These are phyloP conservation scores for Cytospora piceae DNA, from an alignment of 2,329 filamentous ascomycete genomes.

Conservation along the genomic window DNA sequence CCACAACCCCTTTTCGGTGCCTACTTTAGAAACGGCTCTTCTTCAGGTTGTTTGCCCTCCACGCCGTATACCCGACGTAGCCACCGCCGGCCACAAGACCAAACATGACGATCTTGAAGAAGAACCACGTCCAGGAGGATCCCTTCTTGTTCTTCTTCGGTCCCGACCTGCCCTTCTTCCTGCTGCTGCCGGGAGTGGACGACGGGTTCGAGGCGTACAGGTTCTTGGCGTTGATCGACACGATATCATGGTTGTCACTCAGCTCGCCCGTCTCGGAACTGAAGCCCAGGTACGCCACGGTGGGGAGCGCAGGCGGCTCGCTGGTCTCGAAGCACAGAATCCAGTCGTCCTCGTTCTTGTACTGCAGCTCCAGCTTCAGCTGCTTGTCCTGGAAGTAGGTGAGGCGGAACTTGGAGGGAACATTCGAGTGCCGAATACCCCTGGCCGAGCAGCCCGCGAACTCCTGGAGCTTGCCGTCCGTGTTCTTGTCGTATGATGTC, in stretches of 20 bases:
- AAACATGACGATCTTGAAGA: slow-evolving; percentile 84
- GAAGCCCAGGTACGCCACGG: slow-evolving; percentile 75
- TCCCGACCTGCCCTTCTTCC: slow-evolving; percentile 39
- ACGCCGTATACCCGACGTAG: slow-evolving; percentile 87
- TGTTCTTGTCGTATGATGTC: slow-evolving; percentile 87
- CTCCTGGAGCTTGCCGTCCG: slow-evolving; percentile 92
- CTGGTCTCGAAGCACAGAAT: slow-evolving; percentile 81
- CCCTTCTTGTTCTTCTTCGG: slow-evolving; percentile 48
- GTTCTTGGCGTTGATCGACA: slow-evolving; percentile 84
- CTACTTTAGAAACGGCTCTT: slow-evolving; percentile 57
- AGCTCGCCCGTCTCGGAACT: slow-evolving; percentile 93
- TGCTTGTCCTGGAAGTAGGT: slow-evolving; percentile 98
- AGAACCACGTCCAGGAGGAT: slow-evolving; percentile 63
- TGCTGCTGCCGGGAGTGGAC: slow-evolving; percentile 43
- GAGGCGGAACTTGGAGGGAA: slow-evolving; percentile 83
- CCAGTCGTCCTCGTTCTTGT: slow-evolving; percentile 90
- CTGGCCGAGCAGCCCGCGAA: slow-evolving; percentile 93
- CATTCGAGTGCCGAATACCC: slow-evolving; percentile 77
- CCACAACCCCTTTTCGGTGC: background rate
- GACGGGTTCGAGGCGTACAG: slow-evolving; percentile 71
- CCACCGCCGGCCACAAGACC: slow-evolving; percentile 69
- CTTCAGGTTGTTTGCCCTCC: slow-evolving; percentile 68
- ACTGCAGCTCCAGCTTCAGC: slow-evolving; percentile 88
- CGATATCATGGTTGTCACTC: slow-evolving; percentile 96
- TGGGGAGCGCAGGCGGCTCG: slow-evolving; percentile 75